Base-by-base conservation (phyloP, 208 protist species). In the Trypanosoma theileri region DNA sequence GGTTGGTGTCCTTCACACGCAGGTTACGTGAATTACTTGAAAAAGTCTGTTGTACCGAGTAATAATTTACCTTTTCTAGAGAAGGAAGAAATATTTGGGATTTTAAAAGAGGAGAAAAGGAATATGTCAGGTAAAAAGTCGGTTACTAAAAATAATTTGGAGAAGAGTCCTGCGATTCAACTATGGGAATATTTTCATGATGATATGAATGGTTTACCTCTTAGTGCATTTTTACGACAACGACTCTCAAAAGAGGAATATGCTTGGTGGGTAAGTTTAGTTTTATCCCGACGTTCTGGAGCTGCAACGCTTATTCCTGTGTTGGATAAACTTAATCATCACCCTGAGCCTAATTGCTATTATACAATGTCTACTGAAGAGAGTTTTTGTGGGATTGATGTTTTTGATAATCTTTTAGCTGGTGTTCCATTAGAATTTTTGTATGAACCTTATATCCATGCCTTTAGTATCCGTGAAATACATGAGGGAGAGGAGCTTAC, bases 321-420 rank as follows among this genome's bases (percentile, higher is more conserved):
- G 45, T 58, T 92, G 22, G 89, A 95, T 61, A 95, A 92, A 64
- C 86, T 95, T 42, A 92, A 95, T 75, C 89, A 95, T 75, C 69
- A 75, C 57, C 79, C 82, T 16, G 61, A 84, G 51, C 89, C 89
- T 10, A 95, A 95, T 71, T 86, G 81, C 69, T 84, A 87, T 75
- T 92, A 89, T 74, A 91, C 86, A 10, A 92, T 95, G 86, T 78
- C 72, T 17, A 84, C 77, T 10, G 78, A 76, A 54, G 71, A 72
- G 22, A 80, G 66, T 40, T 75, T 92, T 50, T 91, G 84, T 59
- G 86, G 89, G 19, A 63, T 95, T 21, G 89, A 95, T 62, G 77
- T 92, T 9, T 70, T 95, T 52, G 86, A 95, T 58, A 95, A 95
- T 78, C 45, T 92, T n/a, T 24, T 95, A 6, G 89, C 89, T n/a